phyloP scores from a whole-genome alignment of 352 stramenopile genomes.

The Phytopythium helicoides region DNA sequence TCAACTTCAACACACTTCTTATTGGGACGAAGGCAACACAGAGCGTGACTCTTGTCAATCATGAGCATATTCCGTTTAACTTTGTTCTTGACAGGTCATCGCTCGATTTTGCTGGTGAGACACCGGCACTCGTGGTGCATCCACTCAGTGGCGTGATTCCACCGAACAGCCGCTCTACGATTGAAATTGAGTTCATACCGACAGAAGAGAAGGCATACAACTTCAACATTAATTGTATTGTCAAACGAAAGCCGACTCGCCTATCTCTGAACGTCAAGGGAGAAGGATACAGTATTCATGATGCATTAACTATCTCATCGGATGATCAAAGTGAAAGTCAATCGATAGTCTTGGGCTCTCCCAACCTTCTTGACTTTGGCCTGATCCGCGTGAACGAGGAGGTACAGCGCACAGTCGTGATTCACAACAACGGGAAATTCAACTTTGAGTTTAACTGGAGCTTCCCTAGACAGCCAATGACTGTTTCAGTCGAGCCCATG shows the following conservation, averaged over 20 bases:
- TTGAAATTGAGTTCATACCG: constrained; percentile 91
- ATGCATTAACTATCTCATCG: constrained; percentile 45
- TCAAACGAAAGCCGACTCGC: constrained; percentile 91
- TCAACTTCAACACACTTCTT: constrained; percentile 93
- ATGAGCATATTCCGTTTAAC: constrained; percentile 92
- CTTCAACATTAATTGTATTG: constrained; percentile 90
- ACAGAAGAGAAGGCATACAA: constrained; percentile 92
- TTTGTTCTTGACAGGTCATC: constrained; percentile 93
- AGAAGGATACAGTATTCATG: constrained; percentile 93
- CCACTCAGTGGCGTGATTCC: constrained; percentile 90
- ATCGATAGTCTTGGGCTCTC: constrained; percentile 17
- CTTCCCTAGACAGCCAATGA: constrained; percentile 31
- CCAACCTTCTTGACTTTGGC: constrained; percentile 86
- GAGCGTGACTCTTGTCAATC: constrained; percentile 89
- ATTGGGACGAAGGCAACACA: constrained; percentile 86
- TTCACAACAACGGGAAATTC: constrained; percentile 94
- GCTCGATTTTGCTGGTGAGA: constrained; percentile 77
- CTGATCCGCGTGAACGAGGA: constrained; percentile 84
- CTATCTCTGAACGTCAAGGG: constrained; percentile 94
- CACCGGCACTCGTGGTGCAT: constrained; percentile 75
- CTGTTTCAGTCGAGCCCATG: constrained; percentile 62
- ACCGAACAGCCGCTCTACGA: constrained; percentile 70
- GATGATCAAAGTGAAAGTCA: constrained; percentile 43
- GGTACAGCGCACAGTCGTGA: constrained; percentile 56
- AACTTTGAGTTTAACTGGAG: constrained; percentile 94